Base-by-base conservation (phyloP, 2,329 filamentous ascomycete species). In the Fusarium robinianum region DNA sequence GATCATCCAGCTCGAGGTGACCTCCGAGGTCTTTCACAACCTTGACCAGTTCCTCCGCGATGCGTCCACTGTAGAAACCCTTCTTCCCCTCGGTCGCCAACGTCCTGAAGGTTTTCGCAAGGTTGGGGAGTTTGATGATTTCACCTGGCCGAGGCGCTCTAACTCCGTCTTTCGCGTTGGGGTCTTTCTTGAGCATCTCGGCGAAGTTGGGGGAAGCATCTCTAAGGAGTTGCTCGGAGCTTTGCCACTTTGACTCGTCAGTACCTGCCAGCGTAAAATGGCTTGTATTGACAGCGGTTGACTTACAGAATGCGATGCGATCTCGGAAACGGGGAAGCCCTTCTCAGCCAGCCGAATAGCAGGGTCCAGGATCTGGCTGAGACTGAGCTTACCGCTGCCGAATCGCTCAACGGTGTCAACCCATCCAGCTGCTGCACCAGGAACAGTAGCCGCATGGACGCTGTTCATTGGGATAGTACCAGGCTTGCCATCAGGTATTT, bases 361-460 rank as follows among this genome's bases (percentile, higher is more conserved):
- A 0, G 94, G 92, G 5, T 74, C 78, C 8, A 99, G 73, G 45
- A 97, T 84, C 61, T 95, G 83, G 56, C 82, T 80, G 70, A 97
- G 58, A 7, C 75, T 81, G 10, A 97, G 60, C 64, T 87, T 95
- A 3, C 90, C 89, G 66, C 91, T 96, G 11, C 94, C 94, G 63
- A 97, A 96, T 40, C 81, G 83, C 68, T 91, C 85, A 1, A 96
- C 78, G 1, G 87, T 85, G 67, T 99, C 94, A 16, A 88, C 84
- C 94, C 94, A 99, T 1, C 92, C 94, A 1, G 90, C 94, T 1
- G 94, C 83, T 2, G 94, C 91, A 5, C 94, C 94, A 0, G 94
- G 94, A 0, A 94, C 85, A 2, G 91, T 96, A 1, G 90, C 88
- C 8, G 90, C 79, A 63, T 95, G 87, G 10, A 88, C 84, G 62